phyloP scores from a whole-genome alignment of 306 rosid genomes.

The Mimosa bimucronata region DNA sequence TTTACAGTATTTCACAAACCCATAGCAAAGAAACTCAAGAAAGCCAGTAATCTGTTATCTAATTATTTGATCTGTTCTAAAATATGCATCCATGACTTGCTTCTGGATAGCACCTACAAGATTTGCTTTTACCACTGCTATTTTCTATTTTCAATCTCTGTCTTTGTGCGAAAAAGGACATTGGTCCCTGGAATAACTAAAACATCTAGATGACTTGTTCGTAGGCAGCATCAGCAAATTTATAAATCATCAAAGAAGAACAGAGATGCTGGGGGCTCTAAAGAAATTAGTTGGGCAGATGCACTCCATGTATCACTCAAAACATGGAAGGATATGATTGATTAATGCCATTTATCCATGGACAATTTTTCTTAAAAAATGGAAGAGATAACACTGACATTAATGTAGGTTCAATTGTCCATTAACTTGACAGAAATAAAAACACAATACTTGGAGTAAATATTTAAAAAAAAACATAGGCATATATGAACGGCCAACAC shows the following conservation, averaged over 20 bases:
- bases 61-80: slow-evolving; percentile 26
- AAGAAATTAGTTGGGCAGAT: too few relatives aligned
- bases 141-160: too few relatives aligned
- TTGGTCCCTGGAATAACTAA: slow-evolving; percentile 10
- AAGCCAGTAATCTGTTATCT: slow-evolving; percentile 14
- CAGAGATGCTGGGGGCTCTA: neutral
- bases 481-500: slow-evolving; percentile 19
- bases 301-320: slow-evolving; percentile 17
- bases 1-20: slow-evolving; percentile 18
- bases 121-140: too few relatives aligned
- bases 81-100: slow-evolving; percentile 2
- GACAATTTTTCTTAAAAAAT: neutral
- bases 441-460: neutral
- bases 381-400: neutral
- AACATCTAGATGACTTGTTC: slow-evolving; percentile 5
- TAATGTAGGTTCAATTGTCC: slow-evolving; percentile 8
- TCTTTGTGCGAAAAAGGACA: neutral
- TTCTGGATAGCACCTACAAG: slow-evolving; percentile 20
- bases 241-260: slow-evolving; percentile 16
- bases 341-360: neutral
- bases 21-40: neutral
- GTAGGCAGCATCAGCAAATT: slow-evolving; percentile 16
- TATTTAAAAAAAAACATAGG: neutral
- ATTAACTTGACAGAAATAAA: neutral
- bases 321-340: neutral